Evolutionary conservation across 2,329 filamentous ascomycete species (phyloP), one percentile per base, ranked within the genome.

Genomic region (Diplodia scrobiculata): DNA sequence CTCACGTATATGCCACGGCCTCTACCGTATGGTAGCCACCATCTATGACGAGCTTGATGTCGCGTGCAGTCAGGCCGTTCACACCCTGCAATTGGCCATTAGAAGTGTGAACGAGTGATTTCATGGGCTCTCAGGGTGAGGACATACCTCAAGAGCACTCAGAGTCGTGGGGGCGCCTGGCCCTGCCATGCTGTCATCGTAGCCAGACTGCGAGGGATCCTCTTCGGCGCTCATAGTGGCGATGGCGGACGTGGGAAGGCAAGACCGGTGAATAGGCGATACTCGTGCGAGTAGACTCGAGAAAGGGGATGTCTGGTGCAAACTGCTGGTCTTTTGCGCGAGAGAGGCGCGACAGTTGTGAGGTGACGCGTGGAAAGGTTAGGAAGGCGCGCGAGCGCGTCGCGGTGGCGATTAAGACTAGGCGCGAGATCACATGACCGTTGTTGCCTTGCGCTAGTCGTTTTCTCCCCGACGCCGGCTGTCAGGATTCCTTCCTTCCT

Each of bases 21-120:
- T 99, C 95, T 45, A 99, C 92, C 0, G 95, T 99, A 76, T 98
- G 92, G 78, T 88, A 98, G 5, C 95, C 95, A 47, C 91, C 93
- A 73, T 98, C 94, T 19, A 96, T 83, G 25, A 99, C 87, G 47
- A 97, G 83, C 76, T 97, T 95, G 72, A 98, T 96, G 76, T 99
- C 95, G 73, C 96, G 88, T 72, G 93, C 93, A n/a, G 93, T 97
- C 70, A 98, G 81, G 14, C 94, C 94, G 53, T 90, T 88, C 68
- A 97, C 82, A 34, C 94, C 94, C 92, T 97, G 14, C 0, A 13
- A 34, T 25, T 68, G n/a, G 10, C 62, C 60, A 52, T 67, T 65
- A 73, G 68, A 19, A 2, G 9, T 34, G 6, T 2, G 5, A 13
- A 6, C 21, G 10, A 5, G 14, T 17, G 65, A 58, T 34, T 50